Conservation (phyloP, 2,329 filamentous ascomycete genomes). For the Clathrospora elynae region DNA sequence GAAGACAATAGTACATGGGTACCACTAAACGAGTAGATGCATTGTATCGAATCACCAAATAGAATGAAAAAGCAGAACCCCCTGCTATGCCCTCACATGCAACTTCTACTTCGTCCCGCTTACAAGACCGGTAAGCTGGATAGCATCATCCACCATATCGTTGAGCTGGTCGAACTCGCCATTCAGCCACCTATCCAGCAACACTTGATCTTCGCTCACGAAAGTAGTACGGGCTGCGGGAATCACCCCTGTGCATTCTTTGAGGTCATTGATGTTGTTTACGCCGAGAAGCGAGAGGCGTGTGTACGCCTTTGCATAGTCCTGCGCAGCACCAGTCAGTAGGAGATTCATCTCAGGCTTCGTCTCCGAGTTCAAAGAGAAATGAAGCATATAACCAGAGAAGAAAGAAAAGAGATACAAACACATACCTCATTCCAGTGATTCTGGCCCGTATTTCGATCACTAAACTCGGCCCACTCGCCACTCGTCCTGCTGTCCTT, state of each 20-base stretch:
- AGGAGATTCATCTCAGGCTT: neutral
- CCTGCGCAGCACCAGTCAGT: slow-evolving; percentile 32
- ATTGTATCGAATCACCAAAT: too few species aligned
- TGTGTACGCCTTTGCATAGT: slow-evolving; percentile 60
- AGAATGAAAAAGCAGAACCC: too few species aligned
- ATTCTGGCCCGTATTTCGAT: slow-evolving; percentile 28
- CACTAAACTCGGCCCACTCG: slow-evolving; percentile 42
- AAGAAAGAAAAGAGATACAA: neutral
- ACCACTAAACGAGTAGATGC: too few species aligned
- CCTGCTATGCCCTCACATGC: too few species aligned
- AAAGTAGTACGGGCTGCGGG: slow-evolving; percentile 40
- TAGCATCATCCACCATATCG: slow-evolving; percentile 41
- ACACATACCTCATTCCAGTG: slow-evolving; percentile 44
- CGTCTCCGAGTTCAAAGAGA: too few species aligned
- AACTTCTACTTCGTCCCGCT: too few species aligned
- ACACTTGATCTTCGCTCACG: slow-evolving; percentile 32
- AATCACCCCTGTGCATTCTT: slow-evolving; percentile 61
- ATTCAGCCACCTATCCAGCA: slow-evolving; percentile 40
- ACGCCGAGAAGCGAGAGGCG: slow-evolving; percentile 62
- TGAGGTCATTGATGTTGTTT: slow-evolving; percentile 61
- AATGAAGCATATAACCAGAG: neutral
- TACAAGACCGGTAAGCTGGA: slow-evolving; percentile 40
- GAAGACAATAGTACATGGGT: too few species aligned
- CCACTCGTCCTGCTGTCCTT: slow-evolving; percentile 41
- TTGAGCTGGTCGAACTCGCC: slow-evolving; percentile 43